Evolutionary conservation across 495 filamentous ascomycete genomes (phyloP).

Genomic region (Penicillium pancosmium): DNA sequence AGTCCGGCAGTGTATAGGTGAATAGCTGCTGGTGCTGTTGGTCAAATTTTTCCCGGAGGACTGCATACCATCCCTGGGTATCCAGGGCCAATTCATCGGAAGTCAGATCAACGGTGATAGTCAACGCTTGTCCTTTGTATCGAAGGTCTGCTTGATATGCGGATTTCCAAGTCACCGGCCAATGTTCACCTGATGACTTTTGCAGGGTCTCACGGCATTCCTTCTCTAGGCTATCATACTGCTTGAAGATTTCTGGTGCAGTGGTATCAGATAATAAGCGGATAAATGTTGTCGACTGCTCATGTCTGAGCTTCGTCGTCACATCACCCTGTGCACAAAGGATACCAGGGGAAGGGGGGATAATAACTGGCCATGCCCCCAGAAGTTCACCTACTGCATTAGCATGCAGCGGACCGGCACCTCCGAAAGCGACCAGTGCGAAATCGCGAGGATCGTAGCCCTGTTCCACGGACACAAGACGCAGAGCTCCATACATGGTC

Average conservation of each 20-base stretch:
- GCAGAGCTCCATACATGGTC: constrained; percentile 53
- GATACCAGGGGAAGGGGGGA: constrained; percentile 53
- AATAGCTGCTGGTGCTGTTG: constrained; percentile 50
- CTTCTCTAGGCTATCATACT: constrained; percentile 29
- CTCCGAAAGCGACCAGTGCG: constrained; percentile 54
- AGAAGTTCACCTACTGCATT: constrained; percentile 52
- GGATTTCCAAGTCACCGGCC: constrained; percentile 29
- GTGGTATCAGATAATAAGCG: constrained; percentile 34
- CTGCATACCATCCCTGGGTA: constrained; percentile 17
- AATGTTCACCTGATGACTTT: constrained; percentile 18
- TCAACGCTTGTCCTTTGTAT: constrained; percentile 53
- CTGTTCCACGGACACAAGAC: constrained; percentile 54
- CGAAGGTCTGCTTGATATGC: constrained; percentile 48
- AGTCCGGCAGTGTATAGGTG: constrained; percentile 45
- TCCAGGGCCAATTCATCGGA: constrained; percentile 30
- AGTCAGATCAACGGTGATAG: constrained; percentile 42
- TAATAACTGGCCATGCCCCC: constrained; percentile 53
- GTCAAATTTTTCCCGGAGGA: constrained; percentile 43
- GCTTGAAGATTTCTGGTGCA: constrained; percentile 22
- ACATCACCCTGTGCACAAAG: constrained; percentile 54
- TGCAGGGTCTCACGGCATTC: constrained; percentile 23
- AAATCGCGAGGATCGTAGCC: constrained; percentile 56
- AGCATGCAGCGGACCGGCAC: constrained; percentile 53
- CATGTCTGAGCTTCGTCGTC: constrained; percentile 50
- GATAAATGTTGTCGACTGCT: constrained; percentile 48